Conservation (phyloP, 208 protist genomes). For the Leishmania tarentolae region DNA sequence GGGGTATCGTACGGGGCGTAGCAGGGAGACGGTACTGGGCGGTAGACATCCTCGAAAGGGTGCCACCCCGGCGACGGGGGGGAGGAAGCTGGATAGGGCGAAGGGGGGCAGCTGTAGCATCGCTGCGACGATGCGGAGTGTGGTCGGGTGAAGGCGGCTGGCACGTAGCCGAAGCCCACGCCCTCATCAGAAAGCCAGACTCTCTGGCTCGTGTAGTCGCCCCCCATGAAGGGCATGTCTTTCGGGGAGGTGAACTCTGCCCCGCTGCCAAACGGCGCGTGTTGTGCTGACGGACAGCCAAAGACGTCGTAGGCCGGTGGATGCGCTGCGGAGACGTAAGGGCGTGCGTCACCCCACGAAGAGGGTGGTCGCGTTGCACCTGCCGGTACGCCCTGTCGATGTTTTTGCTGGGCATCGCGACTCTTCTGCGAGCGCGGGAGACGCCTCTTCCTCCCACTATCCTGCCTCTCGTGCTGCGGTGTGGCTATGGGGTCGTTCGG, state of each 20-base stretch:
- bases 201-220: background rate
- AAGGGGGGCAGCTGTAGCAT: background rate
- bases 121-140: constrained; percentile 2
- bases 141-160: background rate
- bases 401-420: background rate
- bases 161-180: background rate
- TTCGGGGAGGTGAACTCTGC: background rate
- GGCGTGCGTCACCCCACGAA: background rate
- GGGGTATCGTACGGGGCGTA: constrained; percentile 6
- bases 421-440: background rate
- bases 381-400: background rate
- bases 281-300: background rate
- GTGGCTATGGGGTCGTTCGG: background rate
- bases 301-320: background rate
- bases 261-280: constrained; percentile 10
- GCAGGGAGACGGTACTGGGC: background rate
- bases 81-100: background rate
- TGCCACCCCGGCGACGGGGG: background rate
- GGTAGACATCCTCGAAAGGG: background rate
- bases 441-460: background rate
- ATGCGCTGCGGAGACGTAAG: background rate
- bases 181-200: background rate
- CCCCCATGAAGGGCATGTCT: background rate
- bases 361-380: background rate
- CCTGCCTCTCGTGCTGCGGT: background rate